phyloP scores from a whole-genome alignment of 768 basidiomycete species.

The Tricholoma hemisulphureum region DNA sequence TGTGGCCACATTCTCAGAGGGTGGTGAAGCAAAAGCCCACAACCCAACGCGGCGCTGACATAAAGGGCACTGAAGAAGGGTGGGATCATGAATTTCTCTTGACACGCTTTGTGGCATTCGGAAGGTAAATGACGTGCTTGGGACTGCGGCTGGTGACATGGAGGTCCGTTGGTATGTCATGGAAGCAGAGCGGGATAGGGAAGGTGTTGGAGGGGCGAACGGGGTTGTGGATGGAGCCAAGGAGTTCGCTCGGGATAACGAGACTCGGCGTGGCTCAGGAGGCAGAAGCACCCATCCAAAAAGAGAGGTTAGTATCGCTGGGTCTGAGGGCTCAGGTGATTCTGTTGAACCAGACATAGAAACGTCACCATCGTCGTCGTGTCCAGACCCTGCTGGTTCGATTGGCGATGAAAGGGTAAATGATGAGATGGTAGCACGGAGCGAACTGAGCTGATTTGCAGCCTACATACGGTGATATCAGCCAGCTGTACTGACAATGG shows the following conservation, averaged over 20 bases:
- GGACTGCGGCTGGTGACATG: constrained; percentile 11
- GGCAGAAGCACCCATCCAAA: constrained; percentile 53
- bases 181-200: constrained; percentile 14
- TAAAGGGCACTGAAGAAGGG: constrained; percentile 61
- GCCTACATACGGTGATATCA: constrained; percentile 39
- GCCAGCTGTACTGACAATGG: not conserved
- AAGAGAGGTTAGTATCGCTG: constrained; percentile 43
- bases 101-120: constrained; percentile 25
- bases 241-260: constrained; percentile 35
- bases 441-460: constrained; percentile 50
- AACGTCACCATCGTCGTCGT: constrained; percentile 15
- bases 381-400: not conserved
- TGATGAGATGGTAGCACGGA: constrained; percentile 47
- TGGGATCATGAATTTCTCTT: constrained; percentile 40
- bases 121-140: constrained; percentile 21
- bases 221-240: constrained; percentile 28
- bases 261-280: constrained; percentile 30
- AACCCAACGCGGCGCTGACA: constrained; percentile 80
- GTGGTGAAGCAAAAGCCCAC: constrained; percentile 58
- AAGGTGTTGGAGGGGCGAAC: constrained; percentile 30
- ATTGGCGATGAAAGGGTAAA: constrained; percentile 18
- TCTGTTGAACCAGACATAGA: constrained; percentile 13
- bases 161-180: constrained; percentile 11
- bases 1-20: constrained; percentile 3
- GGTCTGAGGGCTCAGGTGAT: constrained; percentile 33